Evolutionary conservation across 106 monocot genomes (phyloP).

Genomic region (Ottelia alismoides): DNA sequence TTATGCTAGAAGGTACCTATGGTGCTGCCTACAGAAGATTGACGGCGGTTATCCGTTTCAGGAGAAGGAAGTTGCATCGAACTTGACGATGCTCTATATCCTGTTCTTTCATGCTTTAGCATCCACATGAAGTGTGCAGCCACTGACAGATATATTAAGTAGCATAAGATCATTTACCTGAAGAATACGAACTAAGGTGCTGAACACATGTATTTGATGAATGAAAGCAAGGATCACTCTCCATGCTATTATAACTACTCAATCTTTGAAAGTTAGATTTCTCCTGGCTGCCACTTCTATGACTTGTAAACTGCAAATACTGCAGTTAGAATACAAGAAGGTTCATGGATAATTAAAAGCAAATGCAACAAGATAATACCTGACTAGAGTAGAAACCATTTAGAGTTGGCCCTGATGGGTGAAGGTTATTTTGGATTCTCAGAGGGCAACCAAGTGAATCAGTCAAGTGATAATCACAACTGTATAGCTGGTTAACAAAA

Average conservation of each 20-base stretch:
- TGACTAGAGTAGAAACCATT: not conserved
- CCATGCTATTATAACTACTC: not conserved
- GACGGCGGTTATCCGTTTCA: too few relatives aligned
- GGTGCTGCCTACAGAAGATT: too few relatives aligned
- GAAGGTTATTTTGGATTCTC: constrained; percentile 1
- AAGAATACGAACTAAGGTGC: not conserved
- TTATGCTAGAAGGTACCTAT: too few relatives aligned
- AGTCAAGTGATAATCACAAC: constrained; percentile 1
- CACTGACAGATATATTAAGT: too few relatives aligned
- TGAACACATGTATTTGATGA: constrained; percentile 5
- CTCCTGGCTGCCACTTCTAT: not conserved
- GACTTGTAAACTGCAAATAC: not conserved
- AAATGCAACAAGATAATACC: not conserved
- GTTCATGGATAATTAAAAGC: not conserved
- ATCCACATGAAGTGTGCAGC: too few relatives aligned
- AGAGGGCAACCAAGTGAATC: not conserved
- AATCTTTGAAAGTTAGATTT: not conserved
- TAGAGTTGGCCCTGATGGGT: not conserved
- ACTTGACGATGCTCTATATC: too few relatives aligned
- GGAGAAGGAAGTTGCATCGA: too few relatives aligned
- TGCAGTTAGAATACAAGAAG: not conserved
- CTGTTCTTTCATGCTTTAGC: too few relatives aligned
- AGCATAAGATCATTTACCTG: too few relatives aligned
- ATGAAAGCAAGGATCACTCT: not conserved
- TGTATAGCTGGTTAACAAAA: constrained; percentile 69